These are phyloP conservation scores for Helotiales sp. DNA, from an alignment of 2,329 filamentous ascomycete genomes.

Conservation along the genomic window DNA sequence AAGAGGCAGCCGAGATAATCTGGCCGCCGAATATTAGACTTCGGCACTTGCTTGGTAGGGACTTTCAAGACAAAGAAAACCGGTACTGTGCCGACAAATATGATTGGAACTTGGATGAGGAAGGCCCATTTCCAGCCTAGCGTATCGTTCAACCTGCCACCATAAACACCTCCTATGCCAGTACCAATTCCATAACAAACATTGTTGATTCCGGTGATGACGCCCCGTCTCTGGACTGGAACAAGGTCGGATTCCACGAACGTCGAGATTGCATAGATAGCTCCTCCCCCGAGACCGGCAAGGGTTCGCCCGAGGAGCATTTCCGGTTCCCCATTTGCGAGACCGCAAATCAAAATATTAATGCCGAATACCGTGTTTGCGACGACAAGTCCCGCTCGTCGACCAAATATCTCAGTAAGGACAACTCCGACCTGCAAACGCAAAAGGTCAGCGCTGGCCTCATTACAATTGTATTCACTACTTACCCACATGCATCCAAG, in stretches of 20 bases:
- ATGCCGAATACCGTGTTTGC: slow-evolving; percentile 62
- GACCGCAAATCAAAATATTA: slow-evolving; percentile 63
- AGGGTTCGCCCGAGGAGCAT: slow-evolving; percentile 60
- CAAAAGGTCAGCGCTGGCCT: background rate
- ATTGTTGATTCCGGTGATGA: slow-evolving; percentile 71
- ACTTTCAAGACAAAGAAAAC: slow-evolving; percentile 61
- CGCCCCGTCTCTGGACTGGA: slow-evolving; percentile 64
- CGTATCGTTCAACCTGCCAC: slow-evolving; percentile 66
- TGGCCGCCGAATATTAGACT: slow-evolving; percentile 50
- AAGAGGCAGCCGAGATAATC: slow-evolving; percentile 70
- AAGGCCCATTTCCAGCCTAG: slow-evolving; percentile 78
- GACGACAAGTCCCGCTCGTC: slow-evolving; percentile 63
- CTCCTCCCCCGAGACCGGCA: slow-evolving; percentile 62
- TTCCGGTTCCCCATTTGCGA: slow-evolving; percentile 61
- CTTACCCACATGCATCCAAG: background rate
- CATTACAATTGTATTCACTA: background rate
- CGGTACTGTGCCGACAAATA: slow-evolving; percentile 60
- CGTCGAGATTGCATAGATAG: slow-evolving; percentile 67
- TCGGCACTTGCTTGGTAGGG: slow-evolving; percentile 42
- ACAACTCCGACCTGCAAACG: background rate
- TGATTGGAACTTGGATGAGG: slow-evolving; percentile 66
- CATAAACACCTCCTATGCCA: slow-evolving; percentile 65
- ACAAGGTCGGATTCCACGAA: slow-evolving; percentile 73
- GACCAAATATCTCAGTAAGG: slow-evolving; percentile 67
- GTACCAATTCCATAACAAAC: slow-evolving; percentile 67